Conservation (phyloP, 1,284 basidiomycete species). For the Pseudozyma tsukubaensis region DNA sequence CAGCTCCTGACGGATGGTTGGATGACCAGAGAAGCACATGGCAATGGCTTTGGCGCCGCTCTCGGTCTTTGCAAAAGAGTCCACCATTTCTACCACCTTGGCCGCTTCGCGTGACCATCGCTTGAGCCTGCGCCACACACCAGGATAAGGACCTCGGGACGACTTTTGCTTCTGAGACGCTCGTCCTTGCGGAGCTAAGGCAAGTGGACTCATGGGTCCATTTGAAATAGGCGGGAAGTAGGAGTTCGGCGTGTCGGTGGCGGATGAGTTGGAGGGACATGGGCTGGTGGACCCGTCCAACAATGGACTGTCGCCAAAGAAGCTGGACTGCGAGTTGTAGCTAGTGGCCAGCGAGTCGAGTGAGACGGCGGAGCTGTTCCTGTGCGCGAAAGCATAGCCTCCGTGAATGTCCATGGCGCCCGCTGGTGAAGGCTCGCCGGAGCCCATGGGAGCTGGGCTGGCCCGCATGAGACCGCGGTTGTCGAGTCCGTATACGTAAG, state of each 20-base stretch:
- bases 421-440: conserved; percentile 27
- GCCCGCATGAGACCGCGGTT: conserved; percentile 40
- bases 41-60: conserved; percentile 54
- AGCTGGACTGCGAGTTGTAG: conserved; percentile 62
- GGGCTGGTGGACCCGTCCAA: conserved; percentile 38
- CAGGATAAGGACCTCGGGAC: conserved; percentile 59
- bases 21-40: conserved; percentile 46
- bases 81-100: conserved; percentile 64
- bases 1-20: conserved; percentile 39
- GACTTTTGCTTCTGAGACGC: conserved; percentile 14
- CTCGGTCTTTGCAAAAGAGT: conserved; percentile 51
- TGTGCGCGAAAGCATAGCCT: conserved; percentile 32
- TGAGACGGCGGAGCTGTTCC: conserved; percentile 61
- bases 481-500: conserved; percentile 30
- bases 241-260: conserved; percentile 37
- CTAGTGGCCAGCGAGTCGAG: conserved; percentile 67
- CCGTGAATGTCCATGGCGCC: conserved; percentile 21
- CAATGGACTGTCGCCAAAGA: conserved; percentile 40
- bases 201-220: conserved; percentile 47
- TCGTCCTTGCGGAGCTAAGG: conserved; percentile 33
- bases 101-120: conserved; percentile 66
- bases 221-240: conserved; percentile 41
- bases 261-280: conserved; percentile 23
- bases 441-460: conserved; percentile 50
- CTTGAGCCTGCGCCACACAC: conserved; percentile 67